Base-by-base conservation (phyloP, 2,329 filamentous ascomycete species). In the Amylocarpus encephaloides region DNA sequence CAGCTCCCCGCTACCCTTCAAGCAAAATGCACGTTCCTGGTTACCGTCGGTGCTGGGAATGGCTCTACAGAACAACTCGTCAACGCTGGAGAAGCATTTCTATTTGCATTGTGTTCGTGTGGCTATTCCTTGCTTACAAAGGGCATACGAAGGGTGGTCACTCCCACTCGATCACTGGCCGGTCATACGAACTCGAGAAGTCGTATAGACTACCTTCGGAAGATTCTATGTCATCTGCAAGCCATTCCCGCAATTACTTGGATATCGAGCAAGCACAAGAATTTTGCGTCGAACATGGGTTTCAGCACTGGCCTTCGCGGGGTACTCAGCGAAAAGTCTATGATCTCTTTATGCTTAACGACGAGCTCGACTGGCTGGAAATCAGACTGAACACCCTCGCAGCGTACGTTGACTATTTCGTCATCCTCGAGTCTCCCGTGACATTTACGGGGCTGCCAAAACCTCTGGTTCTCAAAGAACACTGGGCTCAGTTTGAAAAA, bases 301-400 rank as follows among this genome's bases (percentile, higher is more conserved):
- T 54, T 50, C 15, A 39, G 5, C 40, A 47, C n/a, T 59, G 50
- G n/a, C 40, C 38, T 2, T 15, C 32, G 1, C 47, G 49, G 10
- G 22, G 30, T 6, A 22, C 11, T 2, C 40, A 63, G 9, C 72
- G 78, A 45, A 79, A 78, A 61, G 68, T 82, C 26, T 82, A 80
- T 62, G 81, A 85, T 61, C 70, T 85, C 1, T 71, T 83, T 57
- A 76, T 84, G 71, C 65, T 84, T 58, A 82, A 81, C 56, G 77
- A 73, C 4, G 82, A 85, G 66, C 70, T 85, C n/a, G 81, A 85
- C 66, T 82, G 79, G 73, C 71, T 85, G 33, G 80, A 85, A 39
- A 77, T 86, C 43, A 77, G 80, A 10, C 69, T 85, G 2, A 72
- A 79, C 59, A 77, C 77, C 2, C 72, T 82, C 13, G 75, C 76